Evolutionary conservation across 768 basidiomycete genomes (phyloP).

Genomic region (Ephemerocybe angulata): DNA sequence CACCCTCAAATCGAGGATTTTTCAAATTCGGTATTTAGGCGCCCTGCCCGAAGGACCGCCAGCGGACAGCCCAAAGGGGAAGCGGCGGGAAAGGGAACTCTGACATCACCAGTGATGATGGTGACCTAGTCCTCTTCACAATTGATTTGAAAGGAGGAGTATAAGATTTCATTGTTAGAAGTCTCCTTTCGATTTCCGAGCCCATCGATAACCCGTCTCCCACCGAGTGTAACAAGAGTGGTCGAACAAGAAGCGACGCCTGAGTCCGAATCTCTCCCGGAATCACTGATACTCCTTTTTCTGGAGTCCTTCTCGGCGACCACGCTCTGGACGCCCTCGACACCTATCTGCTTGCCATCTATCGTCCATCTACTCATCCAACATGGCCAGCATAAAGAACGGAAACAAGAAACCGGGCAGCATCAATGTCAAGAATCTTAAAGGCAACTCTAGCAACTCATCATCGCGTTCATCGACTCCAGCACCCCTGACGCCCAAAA

Average conservation of each 20-base stretch:
- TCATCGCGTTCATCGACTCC: constrained; percentile 23
- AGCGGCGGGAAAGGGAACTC: background rate
- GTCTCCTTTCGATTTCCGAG: background rate
- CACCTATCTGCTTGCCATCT: background rate
- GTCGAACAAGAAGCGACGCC: background rate
- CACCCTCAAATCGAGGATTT: no score
- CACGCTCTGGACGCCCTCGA: no score
- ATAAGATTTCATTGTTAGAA: background rate
- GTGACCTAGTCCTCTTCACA: background rate
- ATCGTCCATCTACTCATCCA: constrained; percentile 5
- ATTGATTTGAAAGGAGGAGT: background rate
- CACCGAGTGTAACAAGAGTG: background rate
- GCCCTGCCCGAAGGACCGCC: no score
- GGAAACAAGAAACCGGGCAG: constrained; percentile 12
- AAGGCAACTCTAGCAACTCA: constrained; percentile 16
- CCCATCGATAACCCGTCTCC: background rate
- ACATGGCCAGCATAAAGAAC: constrained; percentile 23
- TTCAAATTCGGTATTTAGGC: no score
- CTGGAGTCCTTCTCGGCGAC: no score
- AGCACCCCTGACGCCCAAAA: constrained; percentile 62
- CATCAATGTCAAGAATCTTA: constrained; percentile 6
- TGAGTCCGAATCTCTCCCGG: background rate
- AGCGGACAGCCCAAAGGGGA: no score
- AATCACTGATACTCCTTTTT: no score
- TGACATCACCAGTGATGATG: background rate